A percentile compares a stretch with the other conserved stretches of the same genome.
Conservation (phyloP, 2,329 filamentous ascomycete genomes). For the Trichoderma citrinoviride region DNA sequence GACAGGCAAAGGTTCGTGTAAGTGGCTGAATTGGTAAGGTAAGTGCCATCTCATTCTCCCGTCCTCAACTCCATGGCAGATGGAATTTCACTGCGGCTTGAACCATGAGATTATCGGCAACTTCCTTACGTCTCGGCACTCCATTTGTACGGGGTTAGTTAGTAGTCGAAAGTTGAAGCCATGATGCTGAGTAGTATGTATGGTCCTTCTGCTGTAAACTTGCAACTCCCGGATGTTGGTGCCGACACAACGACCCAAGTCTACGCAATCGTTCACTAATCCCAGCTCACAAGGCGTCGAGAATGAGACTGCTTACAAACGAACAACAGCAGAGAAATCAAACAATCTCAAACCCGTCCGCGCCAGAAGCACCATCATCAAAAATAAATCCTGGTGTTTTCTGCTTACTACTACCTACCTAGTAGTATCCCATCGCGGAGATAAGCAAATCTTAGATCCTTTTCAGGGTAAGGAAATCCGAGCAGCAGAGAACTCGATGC, state of each 20-base stretch:
- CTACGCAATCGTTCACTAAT: background rate
- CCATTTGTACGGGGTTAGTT: too few relatives aligned
- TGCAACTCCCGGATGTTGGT: background rate
- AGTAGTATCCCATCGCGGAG: background rate
- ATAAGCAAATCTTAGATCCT: background rate
- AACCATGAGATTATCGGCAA: too few relatives aligned
- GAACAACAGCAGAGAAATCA: background rate
- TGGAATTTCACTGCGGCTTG: too few relatives aligned
- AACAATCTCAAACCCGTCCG: background rate
- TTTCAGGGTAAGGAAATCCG: background rate
- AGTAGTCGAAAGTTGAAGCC: too few relatives aligned
- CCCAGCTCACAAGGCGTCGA: background rate
- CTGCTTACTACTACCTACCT: background rate
- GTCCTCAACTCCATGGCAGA: too few relatives aligned
- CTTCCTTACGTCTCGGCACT: too few relatives aligned
- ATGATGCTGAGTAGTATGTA: too few relatives aligned
- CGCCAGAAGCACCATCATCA: background rate
- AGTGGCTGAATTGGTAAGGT: too few relatives aligned
- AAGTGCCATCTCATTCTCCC: too few relatives aligned
- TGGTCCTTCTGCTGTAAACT: background rate
- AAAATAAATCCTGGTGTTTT: background rate
- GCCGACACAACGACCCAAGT: background rate
- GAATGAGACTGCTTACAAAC: background rate
- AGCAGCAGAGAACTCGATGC: background rate
- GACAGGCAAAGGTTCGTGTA: too few relatives aligned